Evolutionary conservation across 2,329 filamentous ascomycete species (phyloP).

Genomic region (Cladophialophora carrionii): DNA sequence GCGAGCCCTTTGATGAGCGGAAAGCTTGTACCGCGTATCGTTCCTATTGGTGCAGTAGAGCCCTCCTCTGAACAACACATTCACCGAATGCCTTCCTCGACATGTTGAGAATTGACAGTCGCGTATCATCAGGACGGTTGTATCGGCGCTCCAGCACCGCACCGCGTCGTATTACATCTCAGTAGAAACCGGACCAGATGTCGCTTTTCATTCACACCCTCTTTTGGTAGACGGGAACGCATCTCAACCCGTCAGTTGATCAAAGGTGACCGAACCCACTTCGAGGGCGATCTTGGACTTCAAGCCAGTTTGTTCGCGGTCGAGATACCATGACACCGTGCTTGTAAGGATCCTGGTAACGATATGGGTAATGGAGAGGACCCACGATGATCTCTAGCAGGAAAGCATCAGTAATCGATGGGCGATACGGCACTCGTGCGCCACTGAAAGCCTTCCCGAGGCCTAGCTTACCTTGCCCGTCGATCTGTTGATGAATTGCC

Average conservation of each 20-base stretch:
- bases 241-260: slow-evolving; percentile 2
- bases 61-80: no score
- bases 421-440: no score
- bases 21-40: neutral
- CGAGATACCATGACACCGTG: slow-evolving; percentile 7
- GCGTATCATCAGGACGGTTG: no score
- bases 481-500: slow-evolving; percentile 24
- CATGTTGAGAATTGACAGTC: neutral
- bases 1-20: neutral
- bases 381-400: slow-evolving; percentile 11
- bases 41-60: neutral
- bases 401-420: neutral
- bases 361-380: slow-evolving; percentile 5
- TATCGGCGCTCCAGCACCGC: no score
- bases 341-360: slow-evolving; percentile 3
- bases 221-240: neutral
- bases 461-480: slow-evolving; percentile 14
- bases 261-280: neutral
- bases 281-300: slow-evolving; percentile 7
- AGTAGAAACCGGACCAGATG: neutral
- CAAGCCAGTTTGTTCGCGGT: slow-evolving; percentile 5
- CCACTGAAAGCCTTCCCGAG: no score
- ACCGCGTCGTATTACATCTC: no score
- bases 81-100: neutral
- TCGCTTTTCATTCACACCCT: neutral